phyloP scores from a whole-genome alignment of 495 filamentous ascomycete species.

The Cryomyces minteri region DNA sequence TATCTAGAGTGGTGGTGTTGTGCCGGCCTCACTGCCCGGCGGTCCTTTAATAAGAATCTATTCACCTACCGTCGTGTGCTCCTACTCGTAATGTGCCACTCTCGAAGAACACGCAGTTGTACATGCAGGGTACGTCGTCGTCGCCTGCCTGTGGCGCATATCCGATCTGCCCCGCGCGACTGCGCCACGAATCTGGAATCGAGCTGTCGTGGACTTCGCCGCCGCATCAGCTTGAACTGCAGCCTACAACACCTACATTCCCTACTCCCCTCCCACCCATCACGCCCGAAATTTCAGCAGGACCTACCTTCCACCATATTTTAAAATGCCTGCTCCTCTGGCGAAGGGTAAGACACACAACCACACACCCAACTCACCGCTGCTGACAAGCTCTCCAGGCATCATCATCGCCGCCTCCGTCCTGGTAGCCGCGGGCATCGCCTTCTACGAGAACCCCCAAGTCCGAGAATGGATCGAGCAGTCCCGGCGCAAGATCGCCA shows the following conservation, averaged over 20 bases:
- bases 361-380: background rate
- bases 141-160: too few relatives aligned
- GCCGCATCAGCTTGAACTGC: background rate
- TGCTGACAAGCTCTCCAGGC: slow-evolving; percentile 27
- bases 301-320: background rate
- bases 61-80: too few relatives aligned
- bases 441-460: slow-evolving; percentile 71
- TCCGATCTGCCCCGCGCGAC: too few relatives aligned
- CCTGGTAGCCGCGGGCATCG: slow-evolving; percentile 63
- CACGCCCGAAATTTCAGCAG: too few relatives aligned
- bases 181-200: background rate
- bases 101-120: too few relatives aligned
- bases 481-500: slow-evolving; percentile 58
- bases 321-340: background rate
- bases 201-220: background rate
- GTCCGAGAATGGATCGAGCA: slow-evolving; percentile 57
- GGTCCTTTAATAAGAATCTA: too few relatives aligned
- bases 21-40: too few relatives aligned
- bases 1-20: too few relatives aligned
- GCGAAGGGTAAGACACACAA: background rate
- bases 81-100: too few relatives aligned
- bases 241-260: background rate
- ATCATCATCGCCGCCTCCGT: slow-evolving; percentile 61
- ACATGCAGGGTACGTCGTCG: too few relatives aligned
- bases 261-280: too few relatives aligned